Evolutionary conservation across 2,329 filamentous ascomycete genomes (phyloP), one percentile per base, ranked within the genome.

Genomic region (Sporothrix pallida): DNA sequence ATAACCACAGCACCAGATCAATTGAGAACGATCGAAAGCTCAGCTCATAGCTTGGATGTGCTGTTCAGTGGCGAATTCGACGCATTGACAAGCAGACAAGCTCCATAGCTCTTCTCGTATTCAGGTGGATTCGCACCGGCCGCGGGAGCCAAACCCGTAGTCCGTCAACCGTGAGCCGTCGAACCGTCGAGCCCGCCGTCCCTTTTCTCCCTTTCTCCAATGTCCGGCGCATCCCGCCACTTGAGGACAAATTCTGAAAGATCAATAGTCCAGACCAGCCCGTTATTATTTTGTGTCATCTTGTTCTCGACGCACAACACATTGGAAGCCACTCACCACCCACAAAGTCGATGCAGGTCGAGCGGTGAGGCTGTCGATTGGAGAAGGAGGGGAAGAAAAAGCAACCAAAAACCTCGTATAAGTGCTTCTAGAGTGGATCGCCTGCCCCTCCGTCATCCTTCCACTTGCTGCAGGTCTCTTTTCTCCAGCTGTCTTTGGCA

Each of bases 391-490:
- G 4, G 3, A 10, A 17, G 8, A 69, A 69, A 52, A 69, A 69
- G 48, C 20, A 56, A 71, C 1, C 1, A 37, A 71, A 70, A 56
- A 70, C 68, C 52, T 70, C 68, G 68, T 70, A 70, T 70, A 26
- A 23, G 52, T 70, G 68, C 65, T 52, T 54, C 15, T 50, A 10
- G 23, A 31, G 68, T 70, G 68, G 68, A 46, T 3, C n/a, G 23
- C 6, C 46, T 68, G 65, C 65, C 65, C 65, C 65, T 69, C 67
- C 65, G n/a, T 17, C 37, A 70, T 60, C 37, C 69, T 58, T 71
- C 52, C 31, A 37, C 31, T 37, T 37, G 31, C 31, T 37, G 31
- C 31, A 37, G 31, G 4, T 5, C 7, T 37, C 7, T 37, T 17
- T n/a, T 71, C 50, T 52, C 23, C 48, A 44, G 50, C 67, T 70